Conservation (phyloP, 805 yeast genomes). For the Saturnispora mendoncae region DNA sequence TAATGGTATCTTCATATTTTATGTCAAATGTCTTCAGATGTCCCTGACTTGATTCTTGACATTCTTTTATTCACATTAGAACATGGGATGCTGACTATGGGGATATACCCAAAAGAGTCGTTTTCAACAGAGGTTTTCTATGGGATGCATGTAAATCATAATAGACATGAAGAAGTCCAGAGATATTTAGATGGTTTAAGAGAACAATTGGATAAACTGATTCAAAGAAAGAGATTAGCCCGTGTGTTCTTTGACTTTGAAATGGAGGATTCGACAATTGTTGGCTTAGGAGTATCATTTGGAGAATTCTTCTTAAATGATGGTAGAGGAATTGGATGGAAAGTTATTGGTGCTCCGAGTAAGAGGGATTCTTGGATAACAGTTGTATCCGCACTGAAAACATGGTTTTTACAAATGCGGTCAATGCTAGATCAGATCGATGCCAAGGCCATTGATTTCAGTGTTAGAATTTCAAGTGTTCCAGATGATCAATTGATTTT, state of each 20-base stretch:
- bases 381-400: slow-evolving; percentile 2
- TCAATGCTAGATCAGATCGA: slow-evolving; percentile 1
- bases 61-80: slow-evolving; percentile 24
- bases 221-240: slow-evolving; percentile 10
- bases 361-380: slow-evolving; percentile 5
- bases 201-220: slow-evolving; percentile 16
- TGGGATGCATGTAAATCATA: slow-evolving; percentile 34
- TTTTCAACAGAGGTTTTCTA: slow-evolving; percentile 38
- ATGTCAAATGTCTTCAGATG: slow-evolving; percentile 2
- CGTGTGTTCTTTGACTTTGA: slow-evolving; percentile 5
- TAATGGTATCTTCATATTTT: neutral
- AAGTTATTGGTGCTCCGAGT: slow-evolving; percentile 4
- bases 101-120: slow-evolving; percentile 44
- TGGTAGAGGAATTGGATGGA: slow-evolving; percentile 9
- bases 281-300: slow-evolving; percentile 7
- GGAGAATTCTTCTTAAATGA: slow-evolving; percentile 7
- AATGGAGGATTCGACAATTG: neutral
- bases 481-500: slow-evolving; percentile 8
- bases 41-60: slow-evolving; percentile 6
- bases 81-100: slow-evolving; percentile 43
- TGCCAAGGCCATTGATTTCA: slow-evolving; percentile 1
- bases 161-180: slow-evolving; percentile 39
- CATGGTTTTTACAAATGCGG: slow-evolving; percentile 5
- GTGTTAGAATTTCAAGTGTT: slow-evolving; percentile 7
- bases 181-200: slow-evolving; percentile 29